These are phyloP conservation scores for Sclerotinia glacialis DNA, from an alignment of 2,329 filamentous ascomycete species.

Conservation along the genomic window DNA sequence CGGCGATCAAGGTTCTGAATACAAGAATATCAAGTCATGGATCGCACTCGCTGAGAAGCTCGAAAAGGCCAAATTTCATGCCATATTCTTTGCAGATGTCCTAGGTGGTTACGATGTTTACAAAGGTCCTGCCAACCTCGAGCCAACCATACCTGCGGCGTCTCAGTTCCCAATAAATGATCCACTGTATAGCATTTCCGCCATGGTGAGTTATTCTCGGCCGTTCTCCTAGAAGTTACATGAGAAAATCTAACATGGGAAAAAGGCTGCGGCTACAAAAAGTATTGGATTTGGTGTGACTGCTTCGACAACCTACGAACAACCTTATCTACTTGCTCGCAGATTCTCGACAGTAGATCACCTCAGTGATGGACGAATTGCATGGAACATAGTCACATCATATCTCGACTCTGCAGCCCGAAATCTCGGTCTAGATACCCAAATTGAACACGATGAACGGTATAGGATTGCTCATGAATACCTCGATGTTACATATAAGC, in stretches of 20 bases:
- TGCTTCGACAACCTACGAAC: constrained; percentile 64
- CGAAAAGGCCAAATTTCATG: constrained; percentile 61
- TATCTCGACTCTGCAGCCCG: constrained; percentile 65
- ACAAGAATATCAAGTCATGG: constrained; percentile 61
- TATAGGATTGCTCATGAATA: constrained; percentile 65
- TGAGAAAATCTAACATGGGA: neutral
- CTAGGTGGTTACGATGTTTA: constrained; percentile 69
- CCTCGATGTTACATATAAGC: constrained; percentile 41
- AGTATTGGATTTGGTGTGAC: constrained; percentile 69
- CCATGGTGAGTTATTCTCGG: constrained; percentile 53
- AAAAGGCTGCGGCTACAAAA: constrained; percentile 50
- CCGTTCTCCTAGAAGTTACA: too few species aligned
- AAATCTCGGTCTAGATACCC: constrained; percentile 57
- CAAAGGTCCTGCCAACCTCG: constrained; percentile 57
- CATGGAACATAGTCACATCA: constrained; percentile 59
- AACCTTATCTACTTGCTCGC: constrained; percentile 31
- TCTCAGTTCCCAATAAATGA: constrained; percentile 73
- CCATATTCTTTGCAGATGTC: constrained; percentile 66
- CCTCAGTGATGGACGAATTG: constrained; percentile 56
- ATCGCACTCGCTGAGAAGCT: constrained; percentile 57
- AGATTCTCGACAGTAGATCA: constrained; percentile 35
- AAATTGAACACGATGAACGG: constrained; percentile 64
- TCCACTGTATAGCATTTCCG: constrained; percentile 59
- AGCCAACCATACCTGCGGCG: constrained; percentile 58
- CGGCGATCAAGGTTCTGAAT: constrained; percentile 59